Evolutionary conservation across 1,284 basidiomycete species (phyloP), one percentile per base, ranked within the genome.

Genomic region (Microbotryum intermedium): DNA sequence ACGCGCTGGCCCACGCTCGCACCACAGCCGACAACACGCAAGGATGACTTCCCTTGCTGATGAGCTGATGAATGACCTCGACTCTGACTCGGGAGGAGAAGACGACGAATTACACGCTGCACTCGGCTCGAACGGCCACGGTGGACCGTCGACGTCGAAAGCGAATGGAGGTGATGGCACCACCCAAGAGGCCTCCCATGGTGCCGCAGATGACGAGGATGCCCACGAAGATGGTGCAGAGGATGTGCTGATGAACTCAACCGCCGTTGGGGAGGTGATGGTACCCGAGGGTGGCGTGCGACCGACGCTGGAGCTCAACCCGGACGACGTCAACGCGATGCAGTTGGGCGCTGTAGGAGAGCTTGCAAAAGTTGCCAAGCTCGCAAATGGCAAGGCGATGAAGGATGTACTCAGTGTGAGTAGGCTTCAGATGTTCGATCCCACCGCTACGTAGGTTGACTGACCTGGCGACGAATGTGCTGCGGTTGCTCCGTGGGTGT

Each of bases 301-400:
- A 67, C 94, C 94, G 9, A 88, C 93, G 9, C 92, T 95, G 28
- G 92, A 97, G 75, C 78, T 97, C 48, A 90, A 95, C 73, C 84
- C 81, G 44, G 91, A 92, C 65, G 90, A 93, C 59, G 93, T 97
- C 30, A 86, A 93, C 72, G 82, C 84, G 69, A 92, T 95, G 85
- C 89, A 97, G 71, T 77, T 98, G 48, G 83, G 83, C 10, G 79
- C 77, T 42, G 82, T 97, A 39, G 85, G 86, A 69, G 89, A 93
- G 74, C 88, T 97, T 20, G 77, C 79, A 58, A 88, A 85, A 68
- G 84, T 98, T 53, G 90, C 93, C 5, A 90, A 88, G 74, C 79
- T 98, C n/a, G 84, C 91, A 57, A 83, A 84, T 21, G 88, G 87
- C 73, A 87, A 85, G 74, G 82, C 84, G 63, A 88, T 97, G 83